Conservation (phyloP, 352 stramenopile species). For the Vaucheria bursata region DNA sequence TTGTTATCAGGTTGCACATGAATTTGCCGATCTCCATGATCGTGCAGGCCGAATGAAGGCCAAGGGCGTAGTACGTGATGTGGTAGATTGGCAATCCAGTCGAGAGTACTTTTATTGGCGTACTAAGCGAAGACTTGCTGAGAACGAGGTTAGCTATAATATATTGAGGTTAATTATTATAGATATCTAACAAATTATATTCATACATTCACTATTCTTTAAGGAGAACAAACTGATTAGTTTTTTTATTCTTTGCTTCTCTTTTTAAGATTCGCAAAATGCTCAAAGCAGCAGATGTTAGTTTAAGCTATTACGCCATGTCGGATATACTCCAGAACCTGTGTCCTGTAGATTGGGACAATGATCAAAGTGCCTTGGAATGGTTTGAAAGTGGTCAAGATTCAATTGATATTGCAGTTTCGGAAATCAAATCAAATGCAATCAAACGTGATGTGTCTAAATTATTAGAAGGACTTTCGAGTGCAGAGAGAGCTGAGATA, state of each 20-base stretch:
- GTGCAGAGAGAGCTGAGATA: slow-evolving; percentile 2
- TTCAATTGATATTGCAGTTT: slow-evolving; percentile 13
- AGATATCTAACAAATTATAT: too few relatives aligned
- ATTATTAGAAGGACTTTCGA: background rate
- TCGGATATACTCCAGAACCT: slow-evolving; percentile 41
- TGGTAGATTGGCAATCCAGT: slow-evolving; percentile 86
- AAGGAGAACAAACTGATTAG: background rate
- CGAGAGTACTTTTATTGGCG: slow-evolving; percentile 97
- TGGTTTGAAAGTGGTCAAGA: slow-evolving; percentile 28
- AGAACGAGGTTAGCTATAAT: slow-evolving; percentile 60
- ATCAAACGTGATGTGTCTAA: background rate
- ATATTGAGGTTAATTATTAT: background rate
- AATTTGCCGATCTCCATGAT: slow-evolving; percentile 99
- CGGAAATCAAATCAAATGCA: slow-evolving; percentile 2
- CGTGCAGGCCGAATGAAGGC: slow-evolving; percentile 98
- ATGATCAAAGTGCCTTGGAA: slow-evolving; percentile 36
- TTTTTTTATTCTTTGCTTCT: background rate
- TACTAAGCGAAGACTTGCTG: slow-evolving; percentile 79
- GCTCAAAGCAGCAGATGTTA: slow-evolving; percentile 53
- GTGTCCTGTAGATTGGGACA: slow-evolving; percentile 41
- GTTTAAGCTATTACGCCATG: slow-evolving; percentile 50
- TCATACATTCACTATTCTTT: background rate
- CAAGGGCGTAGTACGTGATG: slow-evolving; percentile 92
- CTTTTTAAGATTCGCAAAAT: slow-evolving; percentile 61
- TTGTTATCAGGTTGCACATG: slow-evolving; percentile 78